Evolutionary conservation across 306 rosid genomes (phyloP).

Genomic region (Medicago arabica): DNA sequence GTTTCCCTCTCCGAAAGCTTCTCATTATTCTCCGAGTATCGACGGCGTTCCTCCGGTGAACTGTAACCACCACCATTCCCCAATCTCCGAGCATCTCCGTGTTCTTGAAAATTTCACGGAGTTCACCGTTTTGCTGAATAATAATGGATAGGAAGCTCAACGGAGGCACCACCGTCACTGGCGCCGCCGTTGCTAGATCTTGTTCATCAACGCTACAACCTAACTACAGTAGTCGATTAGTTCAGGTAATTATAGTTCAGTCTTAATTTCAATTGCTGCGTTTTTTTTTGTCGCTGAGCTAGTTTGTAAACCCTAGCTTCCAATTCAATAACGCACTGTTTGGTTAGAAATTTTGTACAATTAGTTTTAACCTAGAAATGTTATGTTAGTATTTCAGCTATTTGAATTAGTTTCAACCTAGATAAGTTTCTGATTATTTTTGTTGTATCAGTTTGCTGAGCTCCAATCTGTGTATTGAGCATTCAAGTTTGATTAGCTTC

Average conservation of each 20-base stretch:
- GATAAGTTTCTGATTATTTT: background rate
- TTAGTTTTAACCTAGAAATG: background rate
- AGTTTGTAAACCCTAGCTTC: constrained; percentile 58
- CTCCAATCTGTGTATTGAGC: too few species aligned
- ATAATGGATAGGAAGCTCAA: constrained; percentile 68
- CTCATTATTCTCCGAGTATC: constrained; percentile 14
- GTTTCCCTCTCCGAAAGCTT: constrained; percentile 48
- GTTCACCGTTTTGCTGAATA: constrained; percentile 22
- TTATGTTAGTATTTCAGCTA: background rate
- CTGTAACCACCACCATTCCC: constrained; percentile 16
- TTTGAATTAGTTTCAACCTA: background rate
- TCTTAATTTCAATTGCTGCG: constrained; percentile 14
- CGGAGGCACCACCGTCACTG: constrained; percentile 54
- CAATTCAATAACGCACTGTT: constrained; percentile 4
- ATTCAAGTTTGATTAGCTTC: too few species aligned
- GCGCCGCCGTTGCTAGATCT: constrained; percentile 47
- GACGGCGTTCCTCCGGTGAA: constrained; percentile 21
- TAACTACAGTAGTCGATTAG: constrained; percentile 66
- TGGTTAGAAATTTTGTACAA: background rate
- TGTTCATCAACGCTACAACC: constrained; percentile 55
- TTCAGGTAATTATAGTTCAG: constrained; percentile 60
- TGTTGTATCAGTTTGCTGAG: too few species aligned
- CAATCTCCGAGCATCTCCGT: background rate
- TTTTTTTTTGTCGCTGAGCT: constrained; percentile 21
- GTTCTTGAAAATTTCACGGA: constrained; percentile 10